phyloP scores from a whole-genome alignment of 352 stramenopile genomes.

The Elongisporangium undulatum region DNA sequence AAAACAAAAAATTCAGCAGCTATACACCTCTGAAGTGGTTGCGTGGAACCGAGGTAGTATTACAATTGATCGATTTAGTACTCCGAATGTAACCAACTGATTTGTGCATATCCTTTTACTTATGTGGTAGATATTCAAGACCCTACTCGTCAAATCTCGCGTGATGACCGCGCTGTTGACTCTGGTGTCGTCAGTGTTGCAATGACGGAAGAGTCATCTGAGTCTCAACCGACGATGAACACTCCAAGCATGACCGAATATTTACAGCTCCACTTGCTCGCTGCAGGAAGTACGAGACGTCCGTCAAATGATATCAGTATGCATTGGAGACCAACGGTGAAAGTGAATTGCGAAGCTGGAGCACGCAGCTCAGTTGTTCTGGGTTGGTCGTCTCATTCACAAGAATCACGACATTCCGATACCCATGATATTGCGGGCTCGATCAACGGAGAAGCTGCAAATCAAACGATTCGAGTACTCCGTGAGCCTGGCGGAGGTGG shows the following conservation, averaged over 20 bases:
- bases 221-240: not conserved
- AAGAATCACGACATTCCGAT: not conserved
- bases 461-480: constrained; percentile 22
- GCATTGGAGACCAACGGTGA: constrained; percentile 7
- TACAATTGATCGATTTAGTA: not conserved
- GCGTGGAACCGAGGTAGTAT: constrained; percentile 28
- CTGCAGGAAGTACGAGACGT: not conserved
- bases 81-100: not conserved
- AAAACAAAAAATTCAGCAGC: constrained; percentile 21
- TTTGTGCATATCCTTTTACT: not conserved
- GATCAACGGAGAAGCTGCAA: not conserved
- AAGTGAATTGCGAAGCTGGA: constrained; percentile 8
- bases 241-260: not conserved
- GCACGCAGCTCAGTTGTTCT: not conserved
- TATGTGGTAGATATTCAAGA: not conserved
- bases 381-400: not conserved
- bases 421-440: not conserved
- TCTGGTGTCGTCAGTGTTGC: not conserved
- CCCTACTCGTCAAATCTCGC: not conserved
- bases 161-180: not conserved
- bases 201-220: not conserved
- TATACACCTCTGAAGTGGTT: constrained; percentile 19
- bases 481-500: constrained; percentile 34
- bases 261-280: not conserved
- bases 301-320: not conserved